Conservation (phyloP, 2,329 filamentous ascomycete genomes). For the Beauveria bassiana region DNA sequence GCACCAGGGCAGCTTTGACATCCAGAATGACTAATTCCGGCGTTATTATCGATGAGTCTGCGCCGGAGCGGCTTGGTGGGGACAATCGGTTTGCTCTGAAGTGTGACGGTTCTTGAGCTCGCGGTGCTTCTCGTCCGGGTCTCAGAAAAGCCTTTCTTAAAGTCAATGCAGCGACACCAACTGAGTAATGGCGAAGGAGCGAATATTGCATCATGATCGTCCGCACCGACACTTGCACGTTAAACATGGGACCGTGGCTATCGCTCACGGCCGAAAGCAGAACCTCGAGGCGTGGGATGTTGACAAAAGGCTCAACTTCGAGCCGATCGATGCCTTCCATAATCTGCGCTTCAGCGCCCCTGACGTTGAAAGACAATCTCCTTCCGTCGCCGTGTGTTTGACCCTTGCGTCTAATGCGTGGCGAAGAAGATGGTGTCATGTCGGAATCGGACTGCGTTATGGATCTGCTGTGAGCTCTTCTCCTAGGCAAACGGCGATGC, state of each 20-base stretch:
- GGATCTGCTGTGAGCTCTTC: slow-evolving; percentile 67
- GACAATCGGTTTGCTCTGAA: slow-evolving; percentile 26
- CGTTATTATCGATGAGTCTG: slow-evolving; percentile 25
- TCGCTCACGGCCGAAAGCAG: slow-evolving; percentile 81
- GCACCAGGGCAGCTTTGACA: slow-evolving; percentile 71
- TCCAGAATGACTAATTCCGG: slow-evolving; percentile 74
- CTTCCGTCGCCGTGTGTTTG: slow-evolving; percentile 65
- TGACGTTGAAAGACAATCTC: slow-evolving; percentile 69
- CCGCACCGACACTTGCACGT: slow-evolving; percentile 73
- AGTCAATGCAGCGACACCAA: slow-evolving; percentile 73
- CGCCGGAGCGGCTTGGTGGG: slow-evolving; percentile 27
- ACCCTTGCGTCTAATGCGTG: slow-evolving; percentile 43
- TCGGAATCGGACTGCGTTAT: slow-evolving; percentile 63
- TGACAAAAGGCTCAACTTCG: slow-evolving; percentile 79
- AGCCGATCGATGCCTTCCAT: slow-evolving; percentile 80
- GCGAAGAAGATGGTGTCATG: slow-evolving; percentile 30
- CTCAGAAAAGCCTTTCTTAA: slow-evolving; percentile 61
- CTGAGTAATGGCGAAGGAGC: slow-evolving; percentile 83
- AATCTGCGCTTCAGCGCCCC: slow-evolving; percentile 82
- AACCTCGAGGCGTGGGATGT: slow-evolving; percentile 78
- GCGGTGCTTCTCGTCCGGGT: slow-evolving; percentile 35
- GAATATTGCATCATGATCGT: slow-evolving; percentile 83
- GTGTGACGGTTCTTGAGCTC: slow-evolving; percentile 25
- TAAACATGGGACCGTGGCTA: slow-evolving; percentile 77
- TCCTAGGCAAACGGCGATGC: slow-evolving; percentile 50